Evolutionary conservation across 805 yeast species (phyloP).

Genomic region (Yarrowia sp.): DNA sequence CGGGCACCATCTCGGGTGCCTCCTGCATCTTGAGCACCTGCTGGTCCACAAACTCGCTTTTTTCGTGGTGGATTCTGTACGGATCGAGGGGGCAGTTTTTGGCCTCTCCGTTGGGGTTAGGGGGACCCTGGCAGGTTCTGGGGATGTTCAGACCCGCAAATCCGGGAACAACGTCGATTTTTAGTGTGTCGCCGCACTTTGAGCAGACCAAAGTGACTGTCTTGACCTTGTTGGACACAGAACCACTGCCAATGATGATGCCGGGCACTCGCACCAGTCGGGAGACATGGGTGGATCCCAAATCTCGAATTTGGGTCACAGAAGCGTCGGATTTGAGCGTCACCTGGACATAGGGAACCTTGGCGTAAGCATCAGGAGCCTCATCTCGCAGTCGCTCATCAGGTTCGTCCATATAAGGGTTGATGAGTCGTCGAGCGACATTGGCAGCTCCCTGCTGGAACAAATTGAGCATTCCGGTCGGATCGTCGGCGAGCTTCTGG

Average conservation of each 20-base stretch:
- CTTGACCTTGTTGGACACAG: constrained; percentile 86
- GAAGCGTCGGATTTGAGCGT: constrained; percentile 76
- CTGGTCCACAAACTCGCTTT: constrained; percentile 92
- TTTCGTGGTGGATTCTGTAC: constrained; percentile 90
- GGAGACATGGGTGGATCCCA: constrained; percentile 86
- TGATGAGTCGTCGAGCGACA: constrained; percentile 73
- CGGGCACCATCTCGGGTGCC: constrained; percentile 98
- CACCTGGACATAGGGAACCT: constrained; percentile 83
- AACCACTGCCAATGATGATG: constrained; percentile 88
- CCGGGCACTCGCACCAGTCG: constrained; percentile 92
- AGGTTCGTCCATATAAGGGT: constrained; percentile 38
- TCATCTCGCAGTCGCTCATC: constrained; percentile 42
- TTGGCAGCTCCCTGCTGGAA: constrained; percentile 67
- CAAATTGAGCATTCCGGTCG: constrained; percentile 83
- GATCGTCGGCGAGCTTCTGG: constrained; percentile 82
- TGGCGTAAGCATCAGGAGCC: constrained; percentile 53
- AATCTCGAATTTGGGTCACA: constrained; percentile 74
- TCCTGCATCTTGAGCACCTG: constrained; percentile 94
- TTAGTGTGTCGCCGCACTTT: constrained; percentile 80
- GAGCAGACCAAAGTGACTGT: constrained; percentile 84
- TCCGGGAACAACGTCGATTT: constrained; percentile 66
- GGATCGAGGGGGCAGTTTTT: constrained; percentile 90
- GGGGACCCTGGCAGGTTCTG: constrained; percentile 64
- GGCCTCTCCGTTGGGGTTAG: constrained; percentile 55
- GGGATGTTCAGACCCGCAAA: constrained; percentile 77